Base-by-base conservation (phyloP, 352 stramenopile genomes). In the Phytophthora meadii region DNA sequence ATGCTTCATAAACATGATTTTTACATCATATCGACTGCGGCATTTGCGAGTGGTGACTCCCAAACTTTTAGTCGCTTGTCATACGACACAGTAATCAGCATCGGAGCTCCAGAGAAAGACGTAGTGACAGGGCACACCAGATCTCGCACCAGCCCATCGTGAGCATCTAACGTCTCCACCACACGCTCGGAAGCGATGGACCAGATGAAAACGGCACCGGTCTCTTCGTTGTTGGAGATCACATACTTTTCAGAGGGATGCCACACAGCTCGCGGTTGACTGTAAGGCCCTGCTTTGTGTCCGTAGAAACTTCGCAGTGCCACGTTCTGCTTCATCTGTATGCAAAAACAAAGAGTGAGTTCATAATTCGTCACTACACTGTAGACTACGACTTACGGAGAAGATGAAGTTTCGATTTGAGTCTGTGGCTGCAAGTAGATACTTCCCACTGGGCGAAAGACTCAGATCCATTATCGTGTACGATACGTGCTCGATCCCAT, bases 381-480 rank as follows among this genome's bases (percentile, higher is more conserved):
- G 19, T 19, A 19, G 19, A 19, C 19, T 19, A 19, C n/a, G 0
- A 61, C 72, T 40, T 68, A 92, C 87, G 64, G 64, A 60, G 54
- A 93, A 90, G 32, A 95, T 82, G 54, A 95, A 92, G 58, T 92
- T 84, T 28, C 85, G 85, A 44, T 88, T 88, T n/a, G 82, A 79
- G 71, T 95, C 87, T 11, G 87, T 95, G 40, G 87, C 85, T 11
- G 83, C 86, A 19, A 95, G 77, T 15, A 93, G 65, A 27, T 92
- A 95, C 41, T 94, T 93, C 45, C 79, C 79, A 50, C 67, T 89
- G 0, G 87, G 85, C 5, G 85, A 93, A 24, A 89, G 55, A 24
- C 74, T 85, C 46, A 95, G 57, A 52, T 95, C 84, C 82, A 95
- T 90, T 54, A 95, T 95, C 44, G 83, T 92, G 63, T 92, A 95